A percentile compares a stretch with the other conserved stretches of the same genome.
Evolutionary conservation across 2,329 filamentous ascomycete species (phyloP).

Genomic region (Periglandula ipomoeae): DNA sequence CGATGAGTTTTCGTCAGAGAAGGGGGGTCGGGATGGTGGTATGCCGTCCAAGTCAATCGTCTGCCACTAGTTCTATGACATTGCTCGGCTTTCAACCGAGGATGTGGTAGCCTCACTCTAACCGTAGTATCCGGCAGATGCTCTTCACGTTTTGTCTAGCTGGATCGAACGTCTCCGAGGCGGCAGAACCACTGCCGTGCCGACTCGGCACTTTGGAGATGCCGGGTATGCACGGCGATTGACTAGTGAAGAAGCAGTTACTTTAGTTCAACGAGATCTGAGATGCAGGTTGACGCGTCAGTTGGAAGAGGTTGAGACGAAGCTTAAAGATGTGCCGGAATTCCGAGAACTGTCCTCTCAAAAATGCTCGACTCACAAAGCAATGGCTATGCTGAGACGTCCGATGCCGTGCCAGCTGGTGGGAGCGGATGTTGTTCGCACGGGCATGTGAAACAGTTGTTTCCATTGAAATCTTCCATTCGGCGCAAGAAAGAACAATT

Average conservation of each 20-base stretch:
- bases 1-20: too few species aligned
- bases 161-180: background rate
- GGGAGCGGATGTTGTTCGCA: too few species aligned
- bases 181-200: background rate
- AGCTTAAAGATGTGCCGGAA: background rate
- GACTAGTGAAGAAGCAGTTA: background rate
- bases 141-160: background rate
- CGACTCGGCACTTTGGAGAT: background rate
- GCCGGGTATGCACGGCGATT: background rate
- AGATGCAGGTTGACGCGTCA: too few species aligned
- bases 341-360: background rate
- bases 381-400: background rate
- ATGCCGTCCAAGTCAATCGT: too few species aligned
- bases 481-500: too few species aligned
- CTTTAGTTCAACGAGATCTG: background rate
- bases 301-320: background rate
- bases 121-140: slow-evolving; percentile 1
- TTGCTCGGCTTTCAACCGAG: too few species aligned
- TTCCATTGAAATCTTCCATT: too few species aligned
- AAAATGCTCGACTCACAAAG: background rate
- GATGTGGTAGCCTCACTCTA: background rate
- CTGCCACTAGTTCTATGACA: too few species aligned
- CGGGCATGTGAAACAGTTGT: too few species aligned
- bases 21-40: too few species aligned
- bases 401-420: background rate